Percentiles rank a stretch among this genome's conserved stretches.
Evolutionary conservation across 306 rosid genomes (phyloP).

Genomic region (Trifolium fragiferum): DNA sequence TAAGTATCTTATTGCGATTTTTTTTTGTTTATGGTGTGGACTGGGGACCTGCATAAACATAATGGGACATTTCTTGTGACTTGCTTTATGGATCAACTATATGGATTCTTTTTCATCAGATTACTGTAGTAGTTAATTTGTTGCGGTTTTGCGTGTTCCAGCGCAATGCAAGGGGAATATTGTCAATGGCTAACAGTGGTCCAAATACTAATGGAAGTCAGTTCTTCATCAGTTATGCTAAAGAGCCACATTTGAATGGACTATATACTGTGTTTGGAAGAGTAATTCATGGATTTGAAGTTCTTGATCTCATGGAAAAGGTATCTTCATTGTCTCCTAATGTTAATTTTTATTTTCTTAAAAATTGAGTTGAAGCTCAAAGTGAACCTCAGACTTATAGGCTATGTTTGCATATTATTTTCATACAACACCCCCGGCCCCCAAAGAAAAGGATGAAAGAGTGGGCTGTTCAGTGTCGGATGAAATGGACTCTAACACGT

Average conservation of each 20-base stretch:
- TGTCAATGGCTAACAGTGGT: constrained; percentile 95
- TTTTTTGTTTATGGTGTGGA: background rate
- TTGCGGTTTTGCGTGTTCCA: constrained; percentile 46
- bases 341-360: background rate
- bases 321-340: constrained; percentile 43
- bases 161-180: constrained; percentile 94
- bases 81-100: constrained; percentile 14
- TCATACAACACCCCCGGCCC: too few relatives aligned
- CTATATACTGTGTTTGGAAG: constrained; percentile 82
- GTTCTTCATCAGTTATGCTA: constrained; percentile 79
- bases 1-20: too few relatives aligned
- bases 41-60: too few relatives aligned
- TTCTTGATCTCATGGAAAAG: constrained; percentile 98
- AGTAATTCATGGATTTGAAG: constrained; percentile 97
- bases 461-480: too few relatives aligned
- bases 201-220: constrained; percentile 96
- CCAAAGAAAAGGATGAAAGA: too few relatives aligned
- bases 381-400: constrained; percentile 2
- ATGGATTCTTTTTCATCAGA: constrained; percentile 1
- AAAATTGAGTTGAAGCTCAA: background rate
- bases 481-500: background rate
- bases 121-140: background rate
- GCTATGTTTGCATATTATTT: background rate
- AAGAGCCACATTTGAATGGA: constrained; percentile 92
- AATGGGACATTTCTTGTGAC: too few relatives aligned